Percentiles rank a stretch among this genome's conserved stretches.
Conservation (phyloP, 139 green algal genomes). For the Dunaliella primolecta region DNA sequence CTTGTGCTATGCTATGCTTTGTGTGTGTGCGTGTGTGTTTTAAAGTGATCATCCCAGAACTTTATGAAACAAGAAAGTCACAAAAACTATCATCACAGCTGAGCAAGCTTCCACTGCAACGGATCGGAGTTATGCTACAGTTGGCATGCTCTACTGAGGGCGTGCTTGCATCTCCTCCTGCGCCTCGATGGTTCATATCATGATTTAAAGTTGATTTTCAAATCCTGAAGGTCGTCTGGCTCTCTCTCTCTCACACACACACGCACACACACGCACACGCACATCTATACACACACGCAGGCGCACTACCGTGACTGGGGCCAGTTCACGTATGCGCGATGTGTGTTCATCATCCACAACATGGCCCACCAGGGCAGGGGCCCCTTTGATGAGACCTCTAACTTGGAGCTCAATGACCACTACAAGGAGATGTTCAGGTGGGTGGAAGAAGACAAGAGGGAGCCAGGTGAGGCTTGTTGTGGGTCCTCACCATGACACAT, state of each 20-base stretch:
- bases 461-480: too few species aligned
- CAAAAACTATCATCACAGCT: too few species aligned
- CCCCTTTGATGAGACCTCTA: conserved; percentile 77
- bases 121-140: too few species aligned
- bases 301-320: conserved; percentile 95
- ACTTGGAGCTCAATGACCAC: conserved; percentile 76
- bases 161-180: neutral
- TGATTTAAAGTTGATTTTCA: neutral
- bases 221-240: too few species aligned
- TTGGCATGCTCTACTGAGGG: too few species aligned
- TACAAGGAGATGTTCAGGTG: conserved; percentile 65
- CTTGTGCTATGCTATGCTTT: too few species aligned
- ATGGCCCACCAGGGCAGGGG: conserved; percentile 90
- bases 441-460: too few species aligned
- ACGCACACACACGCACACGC: conserved; percentile 61
- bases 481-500: neutral
- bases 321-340: conserved; percentile 86
- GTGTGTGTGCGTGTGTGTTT: neutral
- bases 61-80: too few species aligned
- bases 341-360: conserved; percentile 89
- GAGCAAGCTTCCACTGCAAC: too few species aligned
- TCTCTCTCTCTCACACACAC: neutral
- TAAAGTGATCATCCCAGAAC: too few species aligned
- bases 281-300: conserved; percentile 59
- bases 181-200: neutral